Base-by-base conservation (phyloP, 2,329 filamentous ascomycete species). In the Diaporthe capsici region DNA sequence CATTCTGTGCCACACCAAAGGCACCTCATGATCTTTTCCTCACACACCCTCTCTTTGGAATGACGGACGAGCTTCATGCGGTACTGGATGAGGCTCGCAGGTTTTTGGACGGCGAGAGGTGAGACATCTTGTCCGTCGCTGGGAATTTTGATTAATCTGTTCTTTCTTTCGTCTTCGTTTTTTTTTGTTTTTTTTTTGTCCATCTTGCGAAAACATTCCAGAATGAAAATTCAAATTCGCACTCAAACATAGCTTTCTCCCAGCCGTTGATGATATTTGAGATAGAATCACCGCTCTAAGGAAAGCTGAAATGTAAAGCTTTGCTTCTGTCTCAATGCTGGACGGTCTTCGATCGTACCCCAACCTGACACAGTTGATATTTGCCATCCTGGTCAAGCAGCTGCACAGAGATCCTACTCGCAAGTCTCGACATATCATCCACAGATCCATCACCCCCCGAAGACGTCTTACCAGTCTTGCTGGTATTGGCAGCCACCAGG, bases 1-100 rank as follows among this genome's bases (percentile, higher is more conserved):
- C 25, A 9, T 71, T 71, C n/a, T 44, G 37, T n/a, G 28, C 73
- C 25, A 71, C 65, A 10, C 42, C 73, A 13, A 61, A 55, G 42
- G 63, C 65, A 25, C 63, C 65, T 6, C 73, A 71, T 55, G 65
- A 71, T 57, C 22, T 75, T 9, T 15, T 75, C 2, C 31, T 75
- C 17, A 25, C 9, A 15, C 37, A 74, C 28, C 25, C 20, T 28
- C 4, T 17, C 17, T 74, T 71, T 53, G 37, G 63, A 12, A 28
- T 70, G 61, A 49, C 51, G 44, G 22, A 58, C 3, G 51, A 74
- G 51, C 58, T 73, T 25, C 12, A 9, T 20, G 31, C 31, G 44
- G 60, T 17, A 10, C 6, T 73, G 34, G 60, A 73, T 31, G 47
- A 55, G 44, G 71, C 28, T 12, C 31, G 17, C 3, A 8, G 42